Percentiles rank a stretch among this genome's conserved stretches.
phyloP scores from a whole-genome alignment of 345 rosid genomes.

The Triadica sebifera region DNA sequence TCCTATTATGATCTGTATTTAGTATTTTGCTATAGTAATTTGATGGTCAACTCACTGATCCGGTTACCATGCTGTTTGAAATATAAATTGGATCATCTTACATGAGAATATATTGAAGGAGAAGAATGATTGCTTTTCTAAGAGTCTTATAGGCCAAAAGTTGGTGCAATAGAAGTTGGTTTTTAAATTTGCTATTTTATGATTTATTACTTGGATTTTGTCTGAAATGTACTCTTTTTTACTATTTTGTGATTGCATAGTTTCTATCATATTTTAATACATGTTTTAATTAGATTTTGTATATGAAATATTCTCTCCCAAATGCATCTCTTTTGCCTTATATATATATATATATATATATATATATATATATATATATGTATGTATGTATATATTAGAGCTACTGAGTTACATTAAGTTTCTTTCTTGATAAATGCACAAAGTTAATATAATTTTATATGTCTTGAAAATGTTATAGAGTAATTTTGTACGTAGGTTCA shows the following conservation, averaged over 20 bases:
- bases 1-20: conserved; percentile 1
- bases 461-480: no score
- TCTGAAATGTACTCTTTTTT: neutral
- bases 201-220: neutral
- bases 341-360: no score
- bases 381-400: no score
- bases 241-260: neutral
- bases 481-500: no score
- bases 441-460: no score
- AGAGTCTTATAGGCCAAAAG: neutral
- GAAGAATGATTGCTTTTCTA: neutral
- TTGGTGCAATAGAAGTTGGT: neutral
- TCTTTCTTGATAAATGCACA: no score
- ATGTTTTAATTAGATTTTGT: neutral
- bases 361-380: no score
- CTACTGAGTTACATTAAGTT: no score
- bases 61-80: neutral
- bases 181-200: neutral
- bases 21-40: conserved; percentile 7
- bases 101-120: conserved; percentile 12
- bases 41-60: conserved; percentile 2
- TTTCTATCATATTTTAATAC: neutral
- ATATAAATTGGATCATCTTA: conserved; percentile 1
- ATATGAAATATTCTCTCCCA: neutral
- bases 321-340: neutral